A percentile compares a stretch with the other conserved stretches of the same genome.
Conservation (phyloP, 331 rosid genomes). For the Malus hybrid region DNA sequence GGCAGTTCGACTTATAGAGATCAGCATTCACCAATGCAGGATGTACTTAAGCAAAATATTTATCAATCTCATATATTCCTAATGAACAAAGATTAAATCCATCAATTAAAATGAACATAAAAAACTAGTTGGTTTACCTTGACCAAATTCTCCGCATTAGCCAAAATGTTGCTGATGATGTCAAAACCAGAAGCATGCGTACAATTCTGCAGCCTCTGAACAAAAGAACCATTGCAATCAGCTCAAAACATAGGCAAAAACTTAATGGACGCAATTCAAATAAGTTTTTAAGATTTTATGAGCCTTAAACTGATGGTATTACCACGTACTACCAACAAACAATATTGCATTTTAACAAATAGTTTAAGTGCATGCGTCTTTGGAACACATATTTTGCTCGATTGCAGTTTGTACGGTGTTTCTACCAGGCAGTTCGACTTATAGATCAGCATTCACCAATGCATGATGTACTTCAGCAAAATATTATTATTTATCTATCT, state of each 20-base stretch:
- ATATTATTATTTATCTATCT: background rate
- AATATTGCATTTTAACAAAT: background rate
- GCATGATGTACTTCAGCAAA: background rate
- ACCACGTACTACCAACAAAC: background rate
- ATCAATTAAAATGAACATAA: background rate
- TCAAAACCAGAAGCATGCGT: conserved; percentile 54
- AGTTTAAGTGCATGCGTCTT: background rate
- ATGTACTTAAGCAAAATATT: background rate
- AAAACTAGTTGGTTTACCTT: conserved; percentile 40
- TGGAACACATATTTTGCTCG: background rate
- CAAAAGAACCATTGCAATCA: conserved; percentile 4
- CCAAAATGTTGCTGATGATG: conserved; percentile 42
- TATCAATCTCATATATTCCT: background rate
- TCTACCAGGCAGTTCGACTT: background rate
- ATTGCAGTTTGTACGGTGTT: background rate
- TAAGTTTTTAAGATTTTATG: too few relatives aligned
- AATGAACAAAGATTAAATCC: background rate
- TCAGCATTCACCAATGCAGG: background rate
- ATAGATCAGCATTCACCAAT: background rate
- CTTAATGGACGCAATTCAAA: too few relatives aligned
- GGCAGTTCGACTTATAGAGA: background rate
- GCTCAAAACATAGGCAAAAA: background rate
- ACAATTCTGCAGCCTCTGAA: conserved; percentile 80
- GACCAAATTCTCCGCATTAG: conserved; percentile 52
- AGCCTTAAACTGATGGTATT: background rate